These are phyloP conservation scores for Plasmodium sp. DNA, from an alignment of 169 alveolate species.

Conservation along the genomic window DNA sequence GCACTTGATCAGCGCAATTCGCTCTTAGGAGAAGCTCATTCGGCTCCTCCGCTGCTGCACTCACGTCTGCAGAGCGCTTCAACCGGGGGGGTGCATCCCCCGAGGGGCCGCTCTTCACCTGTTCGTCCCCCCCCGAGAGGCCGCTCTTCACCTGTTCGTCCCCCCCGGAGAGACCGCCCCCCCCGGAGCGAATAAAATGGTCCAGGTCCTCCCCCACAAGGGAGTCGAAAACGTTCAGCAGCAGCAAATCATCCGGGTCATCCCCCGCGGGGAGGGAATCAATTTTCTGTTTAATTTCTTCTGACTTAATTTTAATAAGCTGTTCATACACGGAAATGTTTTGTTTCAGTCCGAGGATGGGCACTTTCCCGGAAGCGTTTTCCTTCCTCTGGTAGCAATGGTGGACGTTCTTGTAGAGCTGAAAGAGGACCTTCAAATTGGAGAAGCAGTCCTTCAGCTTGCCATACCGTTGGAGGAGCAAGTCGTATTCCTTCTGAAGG, in stretches of 20 bases:
- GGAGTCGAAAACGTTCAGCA: conserved; percentile 23
- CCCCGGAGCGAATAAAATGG: background rate
- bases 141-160: background rate
- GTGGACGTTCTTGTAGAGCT: conserved; percentile 25
- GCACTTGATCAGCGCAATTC: background rate
- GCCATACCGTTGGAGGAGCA: background rate
- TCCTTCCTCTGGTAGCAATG: conserved; percentile 41
- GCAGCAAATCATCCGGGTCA: conserved; percentile 9
- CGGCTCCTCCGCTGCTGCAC: background rate
- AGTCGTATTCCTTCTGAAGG: conserved; percentile 64
- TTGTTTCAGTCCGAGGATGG: conserved; percentile 43
- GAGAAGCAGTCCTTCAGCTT: conserved; percentile 7
- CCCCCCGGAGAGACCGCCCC: background rate
- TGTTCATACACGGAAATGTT: conserved; percentile 62
- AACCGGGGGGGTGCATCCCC: background rate
- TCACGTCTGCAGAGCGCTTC: background rate
- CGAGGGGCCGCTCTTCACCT: too few species aligned
- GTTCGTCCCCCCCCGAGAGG: background rate
- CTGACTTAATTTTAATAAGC: conserved; percentile 31
- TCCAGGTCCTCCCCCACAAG: conserved; percentile 11
- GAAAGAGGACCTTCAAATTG: background rate
- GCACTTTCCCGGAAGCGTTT: background rate
- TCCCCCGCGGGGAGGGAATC: background rate
- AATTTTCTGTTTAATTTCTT: conserved; percentile 12
- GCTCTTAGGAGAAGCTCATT: background rate